A percentile compares a stretch with the other conserved stretches of the same genome.
Evolutionary conservation across 495 filamentous ascomycete species (phyloP).

Genomic region (Articulospora tetracladia): DNA sequence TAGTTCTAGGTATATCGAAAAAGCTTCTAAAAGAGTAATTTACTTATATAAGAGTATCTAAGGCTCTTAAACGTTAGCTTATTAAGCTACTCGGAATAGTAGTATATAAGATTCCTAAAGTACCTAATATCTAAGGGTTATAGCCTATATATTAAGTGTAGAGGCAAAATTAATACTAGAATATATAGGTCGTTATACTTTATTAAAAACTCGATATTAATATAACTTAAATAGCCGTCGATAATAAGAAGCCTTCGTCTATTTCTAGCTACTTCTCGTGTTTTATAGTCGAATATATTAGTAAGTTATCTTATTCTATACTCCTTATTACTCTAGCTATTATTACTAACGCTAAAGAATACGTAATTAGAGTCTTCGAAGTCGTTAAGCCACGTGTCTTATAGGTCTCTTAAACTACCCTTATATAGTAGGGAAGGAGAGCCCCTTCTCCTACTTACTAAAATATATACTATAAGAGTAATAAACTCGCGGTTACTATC

Average conservation of each 20-base stretch:
- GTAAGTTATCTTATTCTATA: background rate
- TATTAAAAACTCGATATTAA: slow-evolving; percentile 1
- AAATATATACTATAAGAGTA: background rate
- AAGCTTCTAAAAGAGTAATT: background rate
- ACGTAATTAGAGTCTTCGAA: background rate
- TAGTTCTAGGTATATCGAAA: background rate
- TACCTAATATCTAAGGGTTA: background rate
- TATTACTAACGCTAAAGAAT: background rate
- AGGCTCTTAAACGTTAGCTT: background rate
- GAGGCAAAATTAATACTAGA: background rate
- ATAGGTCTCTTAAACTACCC: background rate
- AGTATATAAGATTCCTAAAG: background rate
- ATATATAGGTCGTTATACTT: background rate
- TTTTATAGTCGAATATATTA: background rate
- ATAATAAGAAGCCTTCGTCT: slow-evolving; percentile 4
- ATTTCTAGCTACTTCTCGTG: background rate
- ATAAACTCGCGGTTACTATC: background rate
- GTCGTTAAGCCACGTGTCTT: background rate
- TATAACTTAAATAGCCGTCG: slow-evolving; percentile 4
- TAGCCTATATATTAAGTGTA: background rate
- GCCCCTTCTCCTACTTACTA: slow-evolving; percentile 12
- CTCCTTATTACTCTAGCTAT: background rate
- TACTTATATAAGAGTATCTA: background rate
- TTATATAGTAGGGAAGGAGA: background rate
- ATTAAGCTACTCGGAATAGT: background rate